These are phyloP conservation scores for Olyra latifolia DNA, from an alignment of 176 grass and related monocot species.

Conservation along the genomic window DNA sequence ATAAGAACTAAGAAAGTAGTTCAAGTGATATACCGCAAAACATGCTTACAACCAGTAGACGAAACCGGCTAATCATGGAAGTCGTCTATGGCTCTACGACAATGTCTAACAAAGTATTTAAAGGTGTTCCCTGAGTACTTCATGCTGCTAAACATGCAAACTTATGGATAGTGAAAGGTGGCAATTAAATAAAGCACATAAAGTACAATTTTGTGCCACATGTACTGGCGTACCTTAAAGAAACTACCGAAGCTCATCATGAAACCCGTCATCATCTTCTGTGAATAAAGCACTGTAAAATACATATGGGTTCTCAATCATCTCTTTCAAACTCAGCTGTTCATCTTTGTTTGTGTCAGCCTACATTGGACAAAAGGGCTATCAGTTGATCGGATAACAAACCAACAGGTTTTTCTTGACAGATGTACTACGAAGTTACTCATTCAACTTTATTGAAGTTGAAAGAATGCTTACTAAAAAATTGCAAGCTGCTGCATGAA, in stretches of 20 bases:
- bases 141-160: conserved; percentile 4
- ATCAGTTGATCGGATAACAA: conserved; percentile 20
- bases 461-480: conserved; percentile 16
- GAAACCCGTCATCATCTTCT: conserved; percentile 72
- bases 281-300: conserved; percentile 92
- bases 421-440: background rate
- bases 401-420: background rate
- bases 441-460: conserved; percentile 17
- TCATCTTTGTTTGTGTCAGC: conserved; percentile 88
- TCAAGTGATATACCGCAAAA: conserved; percentile 29
- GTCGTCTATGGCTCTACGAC: background rate
- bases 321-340: conserved; percentile 75
- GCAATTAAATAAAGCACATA: background rate
- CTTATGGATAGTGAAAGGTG: background rate
- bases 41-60: background rate
- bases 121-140: conserved; percentile 18
- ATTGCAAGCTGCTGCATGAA: conserved; percentile 10
- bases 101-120: conserved; percentile 11
- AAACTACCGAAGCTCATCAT: conserved; percentile 88
- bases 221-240: background rate
- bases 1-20: background rate
- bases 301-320: conserved; percentile 90
- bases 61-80: background rate
- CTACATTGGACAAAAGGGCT: conserved; percentile 39
- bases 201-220: background rate